phyloP scores from a whole-genome alignment of 164 flowering plant species.

The Vitis cinerea region DNA sequence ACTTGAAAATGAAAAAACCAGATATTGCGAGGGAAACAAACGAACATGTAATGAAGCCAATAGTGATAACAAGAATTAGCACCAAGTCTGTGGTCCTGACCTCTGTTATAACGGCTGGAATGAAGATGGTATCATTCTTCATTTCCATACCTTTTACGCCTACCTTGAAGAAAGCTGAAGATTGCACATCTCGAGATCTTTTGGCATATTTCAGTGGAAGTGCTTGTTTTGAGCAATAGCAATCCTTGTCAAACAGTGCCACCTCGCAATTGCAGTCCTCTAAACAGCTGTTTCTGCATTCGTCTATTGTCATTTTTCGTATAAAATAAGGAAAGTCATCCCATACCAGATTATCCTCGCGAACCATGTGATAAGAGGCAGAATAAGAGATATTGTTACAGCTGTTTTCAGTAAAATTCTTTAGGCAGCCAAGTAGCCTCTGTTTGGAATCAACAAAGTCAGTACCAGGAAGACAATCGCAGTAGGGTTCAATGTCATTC shows the following conservation, averaged over 20 bases:
- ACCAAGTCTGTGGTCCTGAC: no score
- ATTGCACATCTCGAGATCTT: fast-evolving
- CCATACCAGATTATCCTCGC: neutral
- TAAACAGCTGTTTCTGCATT: conserved; percentile 15
- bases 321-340: neutral
- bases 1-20: conserved; percentile 3
- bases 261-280: conserved; percentile 21
- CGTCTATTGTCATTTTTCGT: neutral
- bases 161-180: neutral
- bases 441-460: neutral
- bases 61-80: neutral
- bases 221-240: neutral
- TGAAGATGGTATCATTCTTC: no score
- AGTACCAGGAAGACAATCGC: conserved; percentile 13
- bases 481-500: neutral
- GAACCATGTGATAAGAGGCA: neutral
- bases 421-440: neutral
- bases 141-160: neutral
- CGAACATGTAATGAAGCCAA: neutral
- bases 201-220: conserved; percentile 6
- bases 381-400: neutral
- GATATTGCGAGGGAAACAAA: neutral
- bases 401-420: neutral
- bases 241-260: neutral
- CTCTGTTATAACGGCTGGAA: neutral